Percentiles rank a stretch among this genome's conserved stretches.
Evolutionary conservation across 2,329 filamentous ascomycete genomes (phyloP).

Genomic region (Colletotrichum musicola): DNA sequence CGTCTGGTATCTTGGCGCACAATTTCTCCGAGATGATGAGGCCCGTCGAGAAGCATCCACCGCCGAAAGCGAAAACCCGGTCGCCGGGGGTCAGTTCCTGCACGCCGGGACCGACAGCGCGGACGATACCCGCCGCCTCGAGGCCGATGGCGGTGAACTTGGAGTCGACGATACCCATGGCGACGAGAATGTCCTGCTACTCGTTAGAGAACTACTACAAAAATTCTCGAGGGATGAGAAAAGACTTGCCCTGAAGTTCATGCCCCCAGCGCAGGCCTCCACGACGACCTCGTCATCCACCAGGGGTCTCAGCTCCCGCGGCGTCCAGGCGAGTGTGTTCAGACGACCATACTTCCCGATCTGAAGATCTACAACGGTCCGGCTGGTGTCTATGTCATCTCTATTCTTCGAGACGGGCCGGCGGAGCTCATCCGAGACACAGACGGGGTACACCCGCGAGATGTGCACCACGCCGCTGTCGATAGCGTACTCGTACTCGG

Average conservation of each 20-base stretch:
- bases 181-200: conserved; percentile 31
- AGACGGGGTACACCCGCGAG: conserved; percentile 15
- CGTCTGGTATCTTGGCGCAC: conserved; percentile 49
- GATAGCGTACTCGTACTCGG: conserved; percentile 24
- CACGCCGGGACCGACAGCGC: conserved; percentile 45
- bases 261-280: conserved; percentile 13
- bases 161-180: conserved; percentile 43
- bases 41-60: conserved; percentile 25
- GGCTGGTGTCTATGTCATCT: not conserved
- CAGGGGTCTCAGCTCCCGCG: not conserved
- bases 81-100: conserved; percentile 46
- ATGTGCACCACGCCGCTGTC: not conserved
- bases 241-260: conserved; percentile 28
- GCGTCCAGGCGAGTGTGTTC: conserved; percentile 20
- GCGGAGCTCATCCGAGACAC: conserved; percentile 4
- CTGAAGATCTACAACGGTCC: not conserved
- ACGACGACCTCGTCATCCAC: conserved; percentile 16
- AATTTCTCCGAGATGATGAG: conserved; percentile 18
- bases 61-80: conserved; percentile 15
- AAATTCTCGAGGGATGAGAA: conserved; percentile 44
- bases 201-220: not conserved
- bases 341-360: conserved; percentile 22
- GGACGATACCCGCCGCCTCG: conserved; percentile 49
- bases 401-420: not conserved
- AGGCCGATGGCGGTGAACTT: conserved; percentile 41